These are phyloP conservation scores for Ichthyophthirius multifiliis DNA, from an alignment of 169 alveolate species.

Conservation along the genomic window DNA sequence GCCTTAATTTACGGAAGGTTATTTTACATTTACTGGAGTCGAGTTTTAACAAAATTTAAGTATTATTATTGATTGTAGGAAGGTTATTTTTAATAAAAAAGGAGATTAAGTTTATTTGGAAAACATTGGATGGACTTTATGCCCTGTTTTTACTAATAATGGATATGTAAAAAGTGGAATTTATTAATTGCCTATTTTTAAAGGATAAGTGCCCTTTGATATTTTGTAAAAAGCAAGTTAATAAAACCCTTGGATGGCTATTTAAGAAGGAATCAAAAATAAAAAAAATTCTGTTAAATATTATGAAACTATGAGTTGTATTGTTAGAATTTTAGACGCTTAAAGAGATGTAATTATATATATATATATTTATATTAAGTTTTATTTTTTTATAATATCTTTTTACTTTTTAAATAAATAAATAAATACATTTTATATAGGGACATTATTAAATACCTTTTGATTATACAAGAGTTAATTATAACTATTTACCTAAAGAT, in stretches of 20 bases:
- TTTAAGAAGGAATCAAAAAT: slow-evolving; percentile 6
- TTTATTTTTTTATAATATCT: neutral
- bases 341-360: slow-evolving; percentile 16
- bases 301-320: slow-evolving; percentile 19
- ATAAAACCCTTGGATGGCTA: slow-evolving; percentile 27
- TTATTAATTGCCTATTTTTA: slow-evolving; percentile 24
- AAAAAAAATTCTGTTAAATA: slow-evolving; percentile 7
- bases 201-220: slow-evolving; percentile 13
- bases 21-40: slow-evolving; percentile 25
- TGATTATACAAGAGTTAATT: slow-evolving; percentile 28
- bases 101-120: slow-evolving; percentile 19
- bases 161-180: slow-evolving; percentile 37
- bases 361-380: neutral
- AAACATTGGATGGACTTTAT: slow-evolving; percentile 29
- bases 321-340: slow-evolving; percentile 31
- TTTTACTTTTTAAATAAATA: neutral
- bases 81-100: slow-evolving; percentile 20
- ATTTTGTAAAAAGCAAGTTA: neutral
- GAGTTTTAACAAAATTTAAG: slow-evolving; percentile 17
- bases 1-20: slow-evolving; percentile 38
- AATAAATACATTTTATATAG: neutral
- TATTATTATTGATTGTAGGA: slow-evolving; percentile 27
- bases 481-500: slow-evolving; percentile 13
- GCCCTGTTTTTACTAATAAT: slow-evolving; percentile 24
- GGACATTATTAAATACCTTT: slow-evolving; percentile 33